A percentile compares a stretch with the other conserved stretches of the same genome.
Conservation (phyloP, 202 grass and related monocot species). For the Hordeum pubiflorum region DNA sequence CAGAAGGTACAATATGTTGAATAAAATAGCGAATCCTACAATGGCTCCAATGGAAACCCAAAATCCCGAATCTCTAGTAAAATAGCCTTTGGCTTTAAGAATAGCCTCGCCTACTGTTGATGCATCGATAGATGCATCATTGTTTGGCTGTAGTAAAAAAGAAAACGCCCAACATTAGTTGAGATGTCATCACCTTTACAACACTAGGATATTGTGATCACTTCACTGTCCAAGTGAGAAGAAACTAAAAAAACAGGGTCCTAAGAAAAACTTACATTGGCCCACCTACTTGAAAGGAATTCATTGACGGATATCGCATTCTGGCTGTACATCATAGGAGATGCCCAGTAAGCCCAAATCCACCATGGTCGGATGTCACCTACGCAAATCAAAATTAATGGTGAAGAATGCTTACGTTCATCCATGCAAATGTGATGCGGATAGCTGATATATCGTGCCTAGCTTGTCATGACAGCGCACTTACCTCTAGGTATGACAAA, state of each 20-base stretch:
- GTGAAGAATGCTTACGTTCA: not conserved
- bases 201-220: not conserved
- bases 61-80: conserved; percentile 36
- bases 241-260: not conserved
- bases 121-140: conserved; percentile 41
- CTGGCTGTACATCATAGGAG: conserved; percentile 76
- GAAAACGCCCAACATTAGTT: not conserved
- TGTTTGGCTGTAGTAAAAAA: conserved; percentile 51
- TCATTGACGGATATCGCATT: conserved; percentile 78
- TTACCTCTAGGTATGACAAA: conserved; percentile 75
- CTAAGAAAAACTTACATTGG: conserved; percentile 39
- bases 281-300: conserved; percentile 71
- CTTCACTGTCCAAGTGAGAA: not conserved
- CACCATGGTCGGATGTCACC: conserved; percentile 74
- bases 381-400: conserved; percentile 12
- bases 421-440: not conserved
- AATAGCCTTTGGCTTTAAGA: conserved; percentile 70
- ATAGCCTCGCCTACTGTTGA: conserved; percentile 67
- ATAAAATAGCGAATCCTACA: conserved; percentile 50
- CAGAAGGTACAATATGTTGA: conserved; percentile 61
- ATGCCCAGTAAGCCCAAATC: conserved; percentile 84
- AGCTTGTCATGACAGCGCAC: not conserved
- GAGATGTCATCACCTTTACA: not conserved
- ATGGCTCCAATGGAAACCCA: conserved; percentile 33
- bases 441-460: conserved; percentile 1